Evolutionary conservation across 2,329 filamentous ascomycete species (phyloP).

Genomic region (Teratosphaeria viscida): DNA sequence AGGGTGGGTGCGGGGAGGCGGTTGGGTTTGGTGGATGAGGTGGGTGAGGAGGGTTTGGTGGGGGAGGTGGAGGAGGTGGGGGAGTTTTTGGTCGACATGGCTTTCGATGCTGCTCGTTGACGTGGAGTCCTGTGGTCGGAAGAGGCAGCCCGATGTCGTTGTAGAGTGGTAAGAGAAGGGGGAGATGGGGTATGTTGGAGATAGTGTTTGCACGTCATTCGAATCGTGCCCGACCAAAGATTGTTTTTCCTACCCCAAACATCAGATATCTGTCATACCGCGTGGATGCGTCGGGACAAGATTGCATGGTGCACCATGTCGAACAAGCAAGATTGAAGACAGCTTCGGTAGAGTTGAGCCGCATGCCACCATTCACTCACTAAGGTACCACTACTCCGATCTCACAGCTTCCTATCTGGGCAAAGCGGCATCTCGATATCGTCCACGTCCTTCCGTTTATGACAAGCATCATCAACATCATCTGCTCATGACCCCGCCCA

Average conservation of each 20-base stretch:
- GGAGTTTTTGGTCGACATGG: conserved; percentile 1
- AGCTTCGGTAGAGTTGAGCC: not conserved
- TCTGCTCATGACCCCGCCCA: not conserved
- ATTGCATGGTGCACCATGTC: not conserved
- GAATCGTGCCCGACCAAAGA: not conserved
- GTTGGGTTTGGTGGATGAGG: conserved; percentile 32
- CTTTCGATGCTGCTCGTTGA: not conserved
- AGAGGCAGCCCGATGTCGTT: not conserved
- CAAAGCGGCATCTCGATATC: not conserved
- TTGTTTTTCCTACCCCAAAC: not conserved
- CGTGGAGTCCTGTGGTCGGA: not conserved
- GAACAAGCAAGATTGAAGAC: not conserved
- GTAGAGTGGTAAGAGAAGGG: too few species aligned
- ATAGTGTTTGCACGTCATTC: not conserved
- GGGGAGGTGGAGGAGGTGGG: conserved; percentile 2
- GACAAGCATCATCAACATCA: not conserved
- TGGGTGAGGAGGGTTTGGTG: conserved; percentile 17
- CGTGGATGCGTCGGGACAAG: not conserved
- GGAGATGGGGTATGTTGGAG: not conserved
- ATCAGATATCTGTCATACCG: too few species aligned
- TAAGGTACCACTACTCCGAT: not conserved
- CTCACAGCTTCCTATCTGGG: not conserved
- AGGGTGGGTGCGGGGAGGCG: conserved; percentile 62
- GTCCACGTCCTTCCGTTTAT: not conserved
- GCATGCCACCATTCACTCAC: not conserved